Evolutionary conservation across 495 filamentous ascomycete genomes (phyloP).

Genomic region (Lepraria neglecta): DNA sequence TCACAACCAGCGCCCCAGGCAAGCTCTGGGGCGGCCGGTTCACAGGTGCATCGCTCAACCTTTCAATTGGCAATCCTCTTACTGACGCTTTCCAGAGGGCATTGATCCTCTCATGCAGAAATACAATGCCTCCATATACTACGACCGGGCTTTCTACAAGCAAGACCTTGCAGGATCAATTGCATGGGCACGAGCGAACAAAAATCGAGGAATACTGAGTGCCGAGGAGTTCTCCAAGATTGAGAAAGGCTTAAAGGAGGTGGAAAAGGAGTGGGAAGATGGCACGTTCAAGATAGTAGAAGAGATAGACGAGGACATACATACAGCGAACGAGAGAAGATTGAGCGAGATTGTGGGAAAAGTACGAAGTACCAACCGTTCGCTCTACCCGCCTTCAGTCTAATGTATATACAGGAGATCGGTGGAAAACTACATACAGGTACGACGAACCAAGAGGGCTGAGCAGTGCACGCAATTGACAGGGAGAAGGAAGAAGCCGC

Average conservation of each 20-base stretch:
- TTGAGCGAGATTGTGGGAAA: constrained; percentile 86
- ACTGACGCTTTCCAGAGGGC: constrained; percentile 4
- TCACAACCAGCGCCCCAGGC: constrained; percentile 7
- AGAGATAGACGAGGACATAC: constrained; percentile 70
- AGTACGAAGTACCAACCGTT: not conserved
- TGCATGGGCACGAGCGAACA: constrained; percentile 82
- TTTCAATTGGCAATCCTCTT: not conserved
- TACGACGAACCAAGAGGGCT: constrained; percentile 21
- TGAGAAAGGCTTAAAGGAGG: constrained; percentile 63
- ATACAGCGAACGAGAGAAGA: constrained; percentile 90
- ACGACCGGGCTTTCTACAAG: constrained; percentile 74
- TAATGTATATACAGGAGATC: constrained; percentile 42
- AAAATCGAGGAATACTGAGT: constrained; percentile 68
- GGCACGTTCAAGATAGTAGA: constrained; percentile 53
- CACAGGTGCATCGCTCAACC: not conserved
- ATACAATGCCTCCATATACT: constrained; percentile 53
- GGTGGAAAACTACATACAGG: constrained; percentile 93
- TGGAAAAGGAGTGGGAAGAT: constrained; percentile 68
- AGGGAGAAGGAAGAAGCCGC: constrained; percentile 50
- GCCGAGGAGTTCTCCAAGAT: constrained; percentile 68
- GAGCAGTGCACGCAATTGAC: not conserved
- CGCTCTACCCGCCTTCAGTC: not conserved
- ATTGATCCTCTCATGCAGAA: constrained; percentile 12
- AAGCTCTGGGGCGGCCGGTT: constrained; percentile 15
- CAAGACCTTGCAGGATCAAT: constrained; percentile 77